Conservation (phyloP, 331 rosid genomes). For the Telfairia occidentalis region DNA sequence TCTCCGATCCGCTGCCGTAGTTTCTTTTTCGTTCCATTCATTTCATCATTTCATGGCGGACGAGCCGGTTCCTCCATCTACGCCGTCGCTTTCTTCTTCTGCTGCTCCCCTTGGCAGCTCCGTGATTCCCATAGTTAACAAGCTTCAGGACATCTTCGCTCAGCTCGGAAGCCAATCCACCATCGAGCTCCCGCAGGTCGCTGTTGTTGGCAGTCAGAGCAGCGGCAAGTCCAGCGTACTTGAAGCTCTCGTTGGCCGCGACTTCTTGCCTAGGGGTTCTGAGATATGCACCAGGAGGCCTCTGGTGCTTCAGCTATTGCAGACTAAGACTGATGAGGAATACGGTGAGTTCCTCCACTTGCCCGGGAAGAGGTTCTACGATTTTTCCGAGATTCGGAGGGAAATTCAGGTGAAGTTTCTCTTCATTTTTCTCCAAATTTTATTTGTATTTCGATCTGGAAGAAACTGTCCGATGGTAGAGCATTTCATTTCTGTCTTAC, state of each 20-base stretch:
- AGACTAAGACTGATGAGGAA: conserved; percentile 10
- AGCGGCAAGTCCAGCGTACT: conserved; percentile 33
- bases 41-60: conserved; percentile 14
- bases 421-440: not conserved
- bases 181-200: conserved; percentile 27
- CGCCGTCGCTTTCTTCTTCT: conserved; percentile 7
- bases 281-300: conserved; percentile 31
- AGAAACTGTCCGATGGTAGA: not conserved
- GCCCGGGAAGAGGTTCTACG: conserved; percentile 26
- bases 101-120: conserved; percentile 13
- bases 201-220: conserved; percentile 35
- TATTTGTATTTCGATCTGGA: not conserved
- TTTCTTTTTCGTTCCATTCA: not conserved
- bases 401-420: conserved; percentile 24
- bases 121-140: conserved; percentile 22
- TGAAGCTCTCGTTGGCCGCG: conserved; percentile 34
- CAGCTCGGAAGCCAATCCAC: conserved; percentile 10
- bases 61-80: conserved; percentile 10
- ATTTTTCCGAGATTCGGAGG: conserved; percentile 22
- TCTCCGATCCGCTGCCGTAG: not conserved
- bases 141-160: conserved; percentile 26
- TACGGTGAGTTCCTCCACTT: conserved; percentile 31
- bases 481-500: not conserved
- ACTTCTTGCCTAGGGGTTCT: conserved; percentile 29
- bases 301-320: conserved; percentile 28